A percentile compares a stretch with the other conserved stretches of the same genome.
Evolutionary conservation across 2,329 filamentous ascomycete genomes (phyloP).

Genomic region (Pestalotiopsis sp.): DNA sequence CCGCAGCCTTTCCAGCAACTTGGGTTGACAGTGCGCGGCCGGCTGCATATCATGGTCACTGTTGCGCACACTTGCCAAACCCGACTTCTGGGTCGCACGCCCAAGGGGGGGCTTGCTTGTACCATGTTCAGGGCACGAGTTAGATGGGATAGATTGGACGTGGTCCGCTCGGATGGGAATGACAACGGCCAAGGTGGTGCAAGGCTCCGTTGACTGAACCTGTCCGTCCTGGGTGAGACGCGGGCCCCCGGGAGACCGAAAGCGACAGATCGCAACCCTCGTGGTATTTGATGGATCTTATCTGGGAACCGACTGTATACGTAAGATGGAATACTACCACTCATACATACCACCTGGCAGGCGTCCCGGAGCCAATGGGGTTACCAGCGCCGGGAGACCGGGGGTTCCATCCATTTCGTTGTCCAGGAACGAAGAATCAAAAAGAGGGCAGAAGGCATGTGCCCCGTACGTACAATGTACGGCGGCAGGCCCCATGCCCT

Average conservation of each 20-base stretch:
- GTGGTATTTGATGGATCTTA: neutral
- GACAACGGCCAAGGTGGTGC: neutral
- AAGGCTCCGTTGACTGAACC: too few relatives aligned
- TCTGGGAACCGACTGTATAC: neutral
- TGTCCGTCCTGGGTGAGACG: too few relatives aligned
- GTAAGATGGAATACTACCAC: neutral
- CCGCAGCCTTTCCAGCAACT: slow-evolving; percentile 6
- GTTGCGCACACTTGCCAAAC: neutral
- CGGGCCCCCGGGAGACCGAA: neutral
- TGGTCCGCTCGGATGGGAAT: neutral
- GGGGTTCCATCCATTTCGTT: neutral
- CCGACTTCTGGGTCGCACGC: neutral
- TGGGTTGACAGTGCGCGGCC: slow-evolving; percentile 5
- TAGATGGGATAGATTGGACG: neutral
- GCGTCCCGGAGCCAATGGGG: neutral
- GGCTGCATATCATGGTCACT: neutral
- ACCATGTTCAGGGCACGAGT: neutral
- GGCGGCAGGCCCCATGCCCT: neutral
- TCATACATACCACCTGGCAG: neutral
- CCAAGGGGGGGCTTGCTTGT: neutral
- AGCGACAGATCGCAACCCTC: neutral
- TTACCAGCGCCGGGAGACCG: neutral
- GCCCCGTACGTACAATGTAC: neutral
- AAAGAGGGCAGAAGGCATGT: neutral
- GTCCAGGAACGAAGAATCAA: neutral